Evolutionary conservation across 2,329 filamentous ascomycete species (phyloP), one percentile per base, ranked within the genome.

Genomic region (Paraphoma chrysanthemicola): DNA sequence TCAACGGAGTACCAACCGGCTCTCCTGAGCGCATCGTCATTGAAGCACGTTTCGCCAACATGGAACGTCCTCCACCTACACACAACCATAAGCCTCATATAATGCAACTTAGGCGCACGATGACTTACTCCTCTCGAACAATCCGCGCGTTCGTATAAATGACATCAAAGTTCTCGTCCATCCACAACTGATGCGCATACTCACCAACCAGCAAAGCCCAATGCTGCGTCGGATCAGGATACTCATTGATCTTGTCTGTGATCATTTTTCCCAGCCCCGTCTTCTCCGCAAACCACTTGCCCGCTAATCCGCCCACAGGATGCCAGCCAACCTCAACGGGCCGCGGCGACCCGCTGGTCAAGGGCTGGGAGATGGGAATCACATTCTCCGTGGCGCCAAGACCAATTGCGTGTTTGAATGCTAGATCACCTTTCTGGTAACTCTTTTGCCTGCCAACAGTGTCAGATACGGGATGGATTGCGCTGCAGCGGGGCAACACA

Each of bases 201-300:
- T 81, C 83, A 1, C 83, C 84, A 0, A 86, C 83, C 0, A 87
- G 74, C 1, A 86, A 82, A 2, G 83, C 84, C 85, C 85, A 87
- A 64, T 87, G 85, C 71, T 87, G 85, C 4, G 83, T 86, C 3
- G 85, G 85, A 64, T 87, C 85, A 0, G 85, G 85, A 58, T 83
- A 86, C 54, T 76, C 78, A 62, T 83, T 80, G 51, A 84, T 81
- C 59, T 80, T 82, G 44, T 84, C 81, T 0, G 82, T 85, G 56
- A 87, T 86, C 76, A 83, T 75, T 70, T 82, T 83, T 2, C 85
- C 85, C 18, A 86, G 67, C 0, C 82, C 81, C 0, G 83, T 85
- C 64, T 83, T 76, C 51, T 86, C 83, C 12, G 84, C 83, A 48
- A 86, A 83, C 84, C 84, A 86, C 63, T 85, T 85, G 41, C 84